Conservation (phyloP, 1,139 yeast species). For the Komagataea norvegica region DNA sequence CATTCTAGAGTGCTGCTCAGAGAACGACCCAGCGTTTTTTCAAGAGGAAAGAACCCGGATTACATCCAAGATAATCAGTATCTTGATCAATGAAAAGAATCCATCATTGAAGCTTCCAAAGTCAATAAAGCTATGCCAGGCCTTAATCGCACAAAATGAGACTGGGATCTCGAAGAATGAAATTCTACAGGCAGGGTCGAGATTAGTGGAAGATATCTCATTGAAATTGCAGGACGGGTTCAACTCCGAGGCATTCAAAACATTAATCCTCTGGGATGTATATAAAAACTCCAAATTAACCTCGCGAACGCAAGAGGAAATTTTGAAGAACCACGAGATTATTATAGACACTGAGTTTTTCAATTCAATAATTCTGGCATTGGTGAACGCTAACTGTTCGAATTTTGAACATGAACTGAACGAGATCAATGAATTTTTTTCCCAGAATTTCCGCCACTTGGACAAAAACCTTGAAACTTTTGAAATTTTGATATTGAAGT, state of each 20-base stretch:
- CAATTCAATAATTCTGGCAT: conserved; percentile 4
- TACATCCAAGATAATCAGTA: not conserved
- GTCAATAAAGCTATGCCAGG: not conserved
- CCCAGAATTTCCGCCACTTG: not conserved
- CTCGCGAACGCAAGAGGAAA: too few species aligned
- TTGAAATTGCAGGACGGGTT: not conserved
- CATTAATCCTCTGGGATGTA: conserved; percentile 9
- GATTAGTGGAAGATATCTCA: not conserved
- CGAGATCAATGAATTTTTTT: conserved; percentile 7
- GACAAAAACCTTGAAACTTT: conserved; percentile 25
- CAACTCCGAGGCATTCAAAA: not conserved
- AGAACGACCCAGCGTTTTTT: not conserved
- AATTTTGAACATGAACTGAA: not conserved
- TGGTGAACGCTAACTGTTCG: conserved; percentile 1
- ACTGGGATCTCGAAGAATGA: conserved; percentile 2
- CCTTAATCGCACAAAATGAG: conserved; percentile 1
- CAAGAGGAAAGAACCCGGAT: not conserved
- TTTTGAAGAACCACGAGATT: not conserved
- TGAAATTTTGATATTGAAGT: conserved; percentile 26
- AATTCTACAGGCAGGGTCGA: conserved; percentile 1
- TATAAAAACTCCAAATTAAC: conserved; percentile 4
- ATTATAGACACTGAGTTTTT: not conserved
- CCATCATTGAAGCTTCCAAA: not conserved
- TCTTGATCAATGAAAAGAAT: conserved; percentile 1
- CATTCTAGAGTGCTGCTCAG: conserved; percentile 2